phyloP scores from a whole-genome alignment of 495 filamentous ascomycete genomes.

The Penicillium paxilli region DNA sequence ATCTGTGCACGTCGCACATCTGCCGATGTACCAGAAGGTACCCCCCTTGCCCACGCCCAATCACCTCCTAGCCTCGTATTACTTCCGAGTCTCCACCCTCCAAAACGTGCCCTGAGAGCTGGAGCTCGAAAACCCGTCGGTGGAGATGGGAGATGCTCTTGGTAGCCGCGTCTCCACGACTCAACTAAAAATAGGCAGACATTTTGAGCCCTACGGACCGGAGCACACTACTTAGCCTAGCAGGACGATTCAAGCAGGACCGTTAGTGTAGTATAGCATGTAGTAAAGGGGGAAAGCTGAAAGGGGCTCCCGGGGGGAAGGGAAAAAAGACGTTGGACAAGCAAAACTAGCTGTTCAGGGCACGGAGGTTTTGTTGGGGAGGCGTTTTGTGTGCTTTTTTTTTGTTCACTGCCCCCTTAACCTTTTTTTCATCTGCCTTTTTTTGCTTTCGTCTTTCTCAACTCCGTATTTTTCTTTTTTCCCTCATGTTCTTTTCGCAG shows the following conservation, averaged over 20 bases:
- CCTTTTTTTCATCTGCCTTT: neutral
- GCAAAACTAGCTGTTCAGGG: no score
- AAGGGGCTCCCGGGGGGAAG: no score
- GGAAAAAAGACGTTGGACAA: no score
- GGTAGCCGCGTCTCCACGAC: conserved; percentile 1
- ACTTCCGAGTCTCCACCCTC: conserved; percentile 4
- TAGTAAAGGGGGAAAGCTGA: neutral
- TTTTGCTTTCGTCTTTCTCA: no score
- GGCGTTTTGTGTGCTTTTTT: neutral
- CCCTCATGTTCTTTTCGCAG: no score
- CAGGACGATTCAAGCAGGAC: no score
- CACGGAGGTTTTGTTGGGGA: no score
- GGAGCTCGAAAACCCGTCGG: neutral
- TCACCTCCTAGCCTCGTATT: conserved; percentile 5
- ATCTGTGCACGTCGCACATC: conserved; percentile 4
- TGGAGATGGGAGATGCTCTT: neutral
- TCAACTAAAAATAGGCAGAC: neutral
- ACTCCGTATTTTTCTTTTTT: no score
- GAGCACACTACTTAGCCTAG: no score
- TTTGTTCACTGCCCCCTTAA: neutral
- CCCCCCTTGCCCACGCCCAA: conserved; percentile 4
- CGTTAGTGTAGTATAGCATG: no score
- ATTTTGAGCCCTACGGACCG: neutral
- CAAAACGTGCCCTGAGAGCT: conserved; percentile 6
- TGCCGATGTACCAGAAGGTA: conserved; percentile 7